Conservation (phyloP, 2,329 filamentous ascomycete genomes). For the Fusarium keratoplasticum region DNA sequence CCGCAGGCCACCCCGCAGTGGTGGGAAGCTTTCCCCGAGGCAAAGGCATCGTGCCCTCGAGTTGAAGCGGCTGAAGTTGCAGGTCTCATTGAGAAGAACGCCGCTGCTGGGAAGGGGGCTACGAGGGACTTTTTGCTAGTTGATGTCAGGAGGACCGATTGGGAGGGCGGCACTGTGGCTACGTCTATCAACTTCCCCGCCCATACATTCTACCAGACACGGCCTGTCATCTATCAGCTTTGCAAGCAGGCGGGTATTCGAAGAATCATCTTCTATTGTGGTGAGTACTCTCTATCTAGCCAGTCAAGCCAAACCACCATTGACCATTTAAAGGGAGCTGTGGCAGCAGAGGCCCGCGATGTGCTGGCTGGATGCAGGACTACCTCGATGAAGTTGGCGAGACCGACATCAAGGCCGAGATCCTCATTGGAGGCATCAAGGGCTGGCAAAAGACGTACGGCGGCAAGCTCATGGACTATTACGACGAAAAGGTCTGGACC, state of each 20-base stretch:
- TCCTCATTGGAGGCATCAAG: constrained; percentile 65
- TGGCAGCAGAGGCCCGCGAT: constrained; percentile 62
- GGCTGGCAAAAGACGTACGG: constrained; percentile 65
- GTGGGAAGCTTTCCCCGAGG: constrained; percentile 58
- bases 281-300: constrained; percentile 47
- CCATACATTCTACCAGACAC: constrained; percentile 64
- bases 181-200: constrained; percentile 69
- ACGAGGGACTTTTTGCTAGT: constrained; percentile 58
- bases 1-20: constrained; percentile 47
- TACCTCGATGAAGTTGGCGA: constrained; percentile 61
- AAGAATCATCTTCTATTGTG: constrained; percentile 67
- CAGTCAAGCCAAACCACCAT: background rate
- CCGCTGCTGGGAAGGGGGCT: constrained; percentile 43
- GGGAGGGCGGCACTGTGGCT: constrained; percentile 69
- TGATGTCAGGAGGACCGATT: constrained; percentile 65
- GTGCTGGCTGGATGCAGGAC: constrained; percentile 68
- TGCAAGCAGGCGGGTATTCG: constrained; percentile 62
- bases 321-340: constrained; percentile 57
- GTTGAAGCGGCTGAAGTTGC: constrained; percentile 56
- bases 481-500: constrained; percentile 56
- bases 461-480: constrained; percentile 61
- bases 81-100: constrained; percentile 53
- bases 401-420: constrained; percentile 57
- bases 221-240: constrained; percentile 60
- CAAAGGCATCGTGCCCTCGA: constrained; percentile 52